Conservation (phyloP, 768 basidiomycete genomes). For the Phlegmacium glaucopus region DNA sequence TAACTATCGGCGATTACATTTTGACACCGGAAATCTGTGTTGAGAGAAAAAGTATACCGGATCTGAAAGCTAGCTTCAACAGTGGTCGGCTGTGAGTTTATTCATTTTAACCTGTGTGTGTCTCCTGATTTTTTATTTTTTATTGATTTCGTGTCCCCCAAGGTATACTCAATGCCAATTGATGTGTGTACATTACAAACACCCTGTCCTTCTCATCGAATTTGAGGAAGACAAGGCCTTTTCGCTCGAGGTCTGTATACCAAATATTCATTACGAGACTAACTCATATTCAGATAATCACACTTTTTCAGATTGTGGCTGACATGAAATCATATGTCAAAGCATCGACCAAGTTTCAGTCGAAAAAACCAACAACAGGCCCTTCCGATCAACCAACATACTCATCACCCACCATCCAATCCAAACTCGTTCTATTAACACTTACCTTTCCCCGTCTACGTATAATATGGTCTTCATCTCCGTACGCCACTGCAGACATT, state of each 20-base stretch:
- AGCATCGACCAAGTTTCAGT: conserved; percentile 51
- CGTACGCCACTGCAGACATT: conserved; percentile 87
- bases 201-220: conserved; percentile 90
- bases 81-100: conserved; percentile 84
- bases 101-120: not conserved
- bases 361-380: conserved; percentile 41
- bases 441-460: conserved; percentile 89
- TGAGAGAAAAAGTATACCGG: conserved; percentile 92
- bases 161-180: conserved; percentile 97
- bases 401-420: conserved; percentile 64
- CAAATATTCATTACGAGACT: not conserved
- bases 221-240: conserved; percentile 98
- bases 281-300: too few relatives aligned
- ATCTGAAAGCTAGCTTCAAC: conserved; percentile 90
- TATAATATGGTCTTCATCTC: conserved; percentile 97
- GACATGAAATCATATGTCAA: conserved; percentile 71
- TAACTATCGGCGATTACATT: conserved; percentile 96
- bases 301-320: conserved; percentile 51
- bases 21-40: conserved; percentile 94
- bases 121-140: not conserved
- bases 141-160: not conserved
- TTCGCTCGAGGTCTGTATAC: conserved; percentile 67
- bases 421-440: conserved; percentile 88
- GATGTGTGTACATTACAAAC: conserved; percentile 96
- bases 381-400: conserved; percentile 26